Conservation (phyloP, 1,284 basidiomycete species). For the Irpex lacteus region DNA sequence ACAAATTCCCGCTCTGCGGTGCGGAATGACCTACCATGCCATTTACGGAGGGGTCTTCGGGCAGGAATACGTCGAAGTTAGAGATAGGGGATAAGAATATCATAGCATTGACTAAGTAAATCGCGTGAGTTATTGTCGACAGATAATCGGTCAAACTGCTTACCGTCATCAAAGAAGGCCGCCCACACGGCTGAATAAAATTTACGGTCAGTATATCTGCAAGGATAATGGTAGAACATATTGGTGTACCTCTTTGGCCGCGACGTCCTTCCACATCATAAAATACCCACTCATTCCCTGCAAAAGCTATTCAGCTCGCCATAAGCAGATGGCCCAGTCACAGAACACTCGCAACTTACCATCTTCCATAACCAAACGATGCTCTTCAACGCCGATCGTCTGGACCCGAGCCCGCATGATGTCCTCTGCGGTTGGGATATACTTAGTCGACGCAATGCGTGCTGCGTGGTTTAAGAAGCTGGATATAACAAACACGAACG, state of each 20-base stretch:
- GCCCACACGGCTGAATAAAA: constrained; percentile 51
- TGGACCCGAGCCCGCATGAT: constrained; percentile 60
- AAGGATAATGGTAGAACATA: neutral
- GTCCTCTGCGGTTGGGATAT: constrained; percentile 57
- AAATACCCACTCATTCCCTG: constrained; percentile 52
- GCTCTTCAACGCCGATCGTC: constrained; percentile 65
- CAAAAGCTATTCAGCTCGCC: constrained; percentile 25
- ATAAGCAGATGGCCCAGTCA: constrained; percentile 1
- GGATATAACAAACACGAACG: neutral
- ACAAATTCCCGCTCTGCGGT: neutral
- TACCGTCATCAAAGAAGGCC: constrained; percentile 64
- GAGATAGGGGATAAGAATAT: constrained; percentile 67
- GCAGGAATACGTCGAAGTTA: constrained; percentile 61
- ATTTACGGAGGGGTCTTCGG: constrained; percentile 56
- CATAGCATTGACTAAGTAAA: constrained; percentile 48
- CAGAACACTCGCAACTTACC: constrained; percentile 25
- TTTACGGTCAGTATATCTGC: neutral
- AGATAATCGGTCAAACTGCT: constrained; percentile 13
- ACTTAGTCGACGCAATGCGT: constrained; percentile 49
- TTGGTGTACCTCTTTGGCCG: constrained; percentile 46
- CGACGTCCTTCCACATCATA: constrained; percentile 62
- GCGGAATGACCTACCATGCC: constrained; percentile 41
- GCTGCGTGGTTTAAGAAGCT: constrained; percentile 58
- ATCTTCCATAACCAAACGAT: constrained; percentile 51
- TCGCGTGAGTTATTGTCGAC: neutral